These are phyloP conservation scores for Leavenworthia alabamica DNA, from an alignment of 345 rosid genomes.

Conservation along the genomic window DNA sequence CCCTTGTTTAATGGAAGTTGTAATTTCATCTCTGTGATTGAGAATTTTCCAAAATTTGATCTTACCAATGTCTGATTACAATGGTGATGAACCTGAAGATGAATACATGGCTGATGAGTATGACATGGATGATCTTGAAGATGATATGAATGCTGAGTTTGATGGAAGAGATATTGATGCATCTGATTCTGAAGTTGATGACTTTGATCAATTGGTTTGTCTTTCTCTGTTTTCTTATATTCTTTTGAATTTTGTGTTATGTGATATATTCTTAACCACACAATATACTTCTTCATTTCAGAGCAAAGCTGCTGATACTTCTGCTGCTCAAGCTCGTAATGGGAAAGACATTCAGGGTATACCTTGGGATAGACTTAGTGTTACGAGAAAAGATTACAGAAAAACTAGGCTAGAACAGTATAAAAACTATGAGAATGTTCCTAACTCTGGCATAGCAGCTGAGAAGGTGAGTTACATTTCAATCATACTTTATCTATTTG, in stretches of 20 bases:
- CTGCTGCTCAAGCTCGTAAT: conserved; percentile 75
- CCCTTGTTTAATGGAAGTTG: conserved; percentile 22
- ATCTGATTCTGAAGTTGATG: conserved; percentile 70
- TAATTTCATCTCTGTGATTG: conserved; percentile 10
- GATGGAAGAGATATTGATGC: conserved; percentile 40
- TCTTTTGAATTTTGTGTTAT: not conserved
- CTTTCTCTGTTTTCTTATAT: not conserved
- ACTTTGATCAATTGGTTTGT: conserved; percentile 47
- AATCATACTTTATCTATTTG: not conserved
- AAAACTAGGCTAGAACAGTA: conserved; percentile 88
- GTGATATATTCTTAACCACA: not conserved
- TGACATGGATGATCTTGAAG: conserved; percentile 60
- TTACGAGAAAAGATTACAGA: conserved; percentile 75
- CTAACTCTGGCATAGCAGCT: conserved; percentile 57
- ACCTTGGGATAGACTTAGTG: conserved; percentile 88
- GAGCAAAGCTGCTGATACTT: conserved; percentile 53
- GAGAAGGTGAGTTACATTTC: conserved; percentile 45
- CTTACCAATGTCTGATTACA: conserved; percentile 50
- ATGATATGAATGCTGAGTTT: conserved; percentile 52
- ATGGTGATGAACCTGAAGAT: conserved; percentile 42
- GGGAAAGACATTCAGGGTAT: conserved; percentile 96
- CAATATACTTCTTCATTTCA: not conserved
- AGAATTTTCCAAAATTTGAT: not conserved
- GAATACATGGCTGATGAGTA: conserved; percentile 62
- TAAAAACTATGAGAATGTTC: conserved; percentile 87